Conservation (phyloP, 495 filamentous ascomycete genomes). For the Talaromyces liani region DNA sequence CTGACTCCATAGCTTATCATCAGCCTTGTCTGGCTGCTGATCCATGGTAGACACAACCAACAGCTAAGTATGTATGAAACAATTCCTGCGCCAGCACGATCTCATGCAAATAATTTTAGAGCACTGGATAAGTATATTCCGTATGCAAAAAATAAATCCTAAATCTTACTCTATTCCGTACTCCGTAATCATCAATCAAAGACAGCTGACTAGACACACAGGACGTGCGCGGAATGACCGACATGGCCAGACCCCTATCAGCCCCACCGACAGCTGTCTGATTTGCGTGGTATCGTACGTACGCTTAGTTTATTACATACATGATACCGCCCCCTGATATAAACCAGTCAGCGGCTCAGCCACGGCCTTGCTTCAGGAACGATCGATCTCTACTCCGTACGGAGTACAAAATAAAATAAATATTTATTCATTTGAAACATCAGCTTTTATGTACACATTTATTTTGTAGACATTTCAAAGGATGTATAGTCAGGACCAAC, state of each 20-base stretch:
- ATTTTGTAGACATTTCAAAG: too few relatives aligned
- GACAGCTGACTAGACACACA: constrained; percentile 5
- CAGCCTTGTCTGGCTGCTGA: not conserved
- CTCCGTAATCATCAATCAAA: not conserved
- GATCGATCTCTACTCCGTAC: too few relatives aligned
- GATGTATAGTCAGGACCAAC: too few relatives aligned
- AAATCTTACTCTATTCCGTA: too few relatives aligned
- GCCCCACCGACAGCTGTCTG: constrained; percentile 1
- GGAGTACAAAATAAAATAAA: not conserved
- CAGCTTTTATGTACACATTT: not conserved
- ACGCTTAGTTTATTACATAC: not conserved
- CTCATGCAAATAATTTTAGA: not conserved
- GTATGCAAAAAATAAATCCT: not conserved
- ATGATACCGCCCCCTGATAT: not conserved
- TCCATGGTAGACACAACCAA: not conserved
- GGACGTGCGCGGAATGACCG: constrained; percentile 8
- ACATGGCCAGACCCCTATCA: constrained; percentile 9
- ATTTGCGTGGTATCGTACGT: not conserved
- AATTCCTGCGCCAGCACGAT: not conserved
- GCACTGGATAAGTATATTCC: not conserved
- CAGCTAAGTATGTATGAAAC: not conserved
- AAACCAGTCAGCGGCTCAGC: not conserved
- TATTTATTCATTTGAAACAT: not conserved
- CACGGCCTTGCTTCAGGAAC: not conserved
- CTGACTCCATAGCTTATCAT: not conserved